Percentiles rank a stretch among this genome's conserved stretches.
Conservation (phyloP, 352 stramenopile species). For the Phytophthora macrochlamydospora region DNA sequence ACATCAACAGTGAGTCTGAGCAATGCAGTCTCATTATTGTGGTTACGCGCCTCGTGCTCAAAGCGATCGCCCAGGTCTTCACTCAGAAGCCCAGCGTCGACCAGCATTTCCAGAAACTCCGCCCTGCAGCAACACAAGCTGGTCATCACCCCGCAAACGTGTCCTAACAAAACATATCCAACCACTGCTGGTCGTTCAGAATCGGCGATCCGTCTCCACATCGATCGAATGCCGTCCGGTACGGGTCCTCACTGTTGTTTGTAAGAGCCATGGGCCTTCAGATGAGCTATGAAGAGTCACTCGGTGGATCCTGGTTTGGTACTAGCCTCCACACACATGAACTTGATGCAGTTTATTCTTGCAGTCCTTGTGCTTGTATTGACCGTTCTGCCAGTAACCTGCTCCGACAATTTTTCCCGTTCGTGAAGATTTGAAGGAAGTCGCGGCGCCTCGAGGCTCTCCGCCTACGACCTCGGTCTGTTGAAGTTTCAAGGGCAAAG, state of each 20-base stretch:
- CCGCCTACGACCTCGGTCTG: constrained; percentile 58
- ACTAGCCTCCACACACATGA: neutral
- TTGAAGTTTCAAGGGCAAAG: constrained; percentile 52
- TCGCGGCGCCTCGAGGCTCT: constrained; percentile 13
- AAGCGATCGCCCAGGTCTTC: constrained; percentile 5
- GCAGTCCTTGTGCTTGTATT: constrained; percentile 12
- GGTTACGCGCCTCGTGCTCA: constrained; percentile 1
- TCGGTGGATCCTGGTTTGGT: neutral
- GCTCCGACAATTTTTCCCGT: constrained; percentile 12
- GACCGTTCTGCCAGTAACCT: neutral
- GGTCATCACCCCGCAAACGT: neutral
- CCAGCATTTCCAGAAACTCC: constrained; percentile 13
- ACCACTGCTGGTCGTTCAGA: constrained; percentile 8
- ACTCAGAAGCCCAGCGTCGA: constrained; percentile 8
- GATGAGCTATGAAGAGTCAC: constrained; percentile 3
- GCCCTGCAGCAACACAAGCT: neutral
- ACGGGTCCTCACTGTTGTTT: constrained; percentile 3
- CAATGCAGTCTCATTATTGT: neutral
- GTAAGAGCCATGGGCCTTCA: neutral
- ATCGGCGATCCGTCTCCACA: constrained; percentile 1
- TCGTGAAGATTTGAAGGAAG: constrained; percentile 29
- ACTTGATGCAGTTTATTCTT: constrained; percentile 2
- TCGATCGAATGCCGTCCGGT: constrained; percentile 12
- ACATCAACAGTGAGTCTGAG: neutral
- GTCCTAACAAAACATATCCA: neutral